Evolutionary conservation across 495 filamentous ascomycete genomes (phyloP).

Genomic region (Evansstolkia leycettana): DNA sequence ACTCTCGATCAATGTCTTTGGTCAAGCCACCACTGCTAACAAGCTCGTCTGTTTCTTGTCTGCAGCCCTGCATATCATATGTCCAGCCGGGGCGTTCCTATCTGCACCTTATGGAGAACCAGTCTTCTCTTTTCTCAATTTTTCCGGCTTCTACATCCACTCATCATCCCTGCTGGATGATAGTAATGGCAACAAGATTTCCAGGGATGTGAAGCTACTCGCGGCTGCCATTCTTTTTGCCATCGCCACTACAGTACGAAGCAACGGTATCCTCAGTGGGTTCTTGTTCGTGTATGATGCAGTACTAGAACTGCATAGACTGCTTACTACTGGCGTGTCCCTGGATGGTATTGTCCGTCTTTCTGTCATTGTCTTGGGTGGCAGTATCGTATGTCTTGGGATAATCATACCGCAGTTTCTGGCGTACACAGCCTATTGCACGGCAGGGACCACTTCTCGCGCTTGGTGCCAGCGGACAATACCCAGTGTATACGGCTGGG

Average conservation of each 20-base stretch:
- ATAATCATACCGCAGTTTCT: constrained; percentile 58
- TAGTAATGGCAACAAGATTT: constrained; percentile 5
- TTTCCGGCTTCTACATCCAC: constrained; percentile 62
- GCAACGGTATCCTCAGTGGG: constrained; percentile 82
- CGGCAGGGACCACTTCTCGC: constrained; percentile 21
- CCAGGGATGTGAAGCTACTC: constrained; percentile 39
- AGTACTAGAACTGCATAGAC: constrained; percentile 15
- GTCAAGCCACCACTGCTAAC: constrained; percentile 13
- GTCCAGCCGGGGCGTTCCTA: constrained; percentile 81
- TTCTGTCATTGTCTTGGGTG: constrained; percentile 46
- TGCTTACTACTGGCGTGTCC: constrained; percentile 17
- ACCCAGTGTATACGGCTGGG: constrained; percentile 85
- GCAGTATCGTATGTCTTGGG: constrained; percentile 51
- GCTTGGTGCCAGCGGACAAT: constrained; percentile 62
- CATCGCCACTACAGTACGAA: constrained; percentile 60
- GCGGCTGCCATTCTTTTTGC: constrained; percentile 57
- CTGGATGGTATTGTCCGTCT: constrained; percentile 29
- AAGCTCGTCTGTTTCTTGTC: constrained; percentile 48
- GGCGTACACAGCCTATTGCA: constrained; percentile 67
- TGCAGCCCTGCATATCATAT: constrained; percentile 65
- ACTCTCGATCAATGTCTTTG: constrained; percentile 29
- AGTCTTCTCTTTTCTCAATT: constrained; percentile 64
- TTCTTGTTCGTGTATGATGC: constrained; percentile 54
- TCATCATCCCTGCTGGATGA: constrained; percentile 36
- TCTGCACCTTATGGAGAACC: constrained; percentile 80